Conservation (phyloP, 1,139 yeast species). For the Candida sp. region DNA sequence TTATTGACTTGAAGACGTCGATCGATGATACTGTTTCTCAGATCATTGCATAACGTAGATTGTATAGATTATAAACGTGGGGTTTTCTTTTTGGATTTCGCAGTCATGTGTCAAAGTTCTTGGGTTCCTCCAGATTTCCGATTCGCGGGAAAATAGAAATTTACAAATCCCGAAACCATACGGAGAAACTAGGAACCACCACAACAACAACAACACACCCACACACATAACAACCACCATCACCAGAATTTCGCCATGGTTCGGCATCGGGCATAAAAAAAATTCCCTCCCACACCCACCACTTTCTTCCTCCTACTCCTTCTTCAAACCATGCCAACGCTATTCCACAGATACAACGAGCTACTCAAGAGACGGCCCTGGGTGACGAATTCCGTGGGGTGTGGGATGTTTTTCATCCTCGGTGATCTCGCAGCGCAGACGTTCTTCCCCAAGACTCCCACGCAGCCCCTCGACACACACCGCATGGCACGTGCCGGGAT, state of each 20-base stretch:
- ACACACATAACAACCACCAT: not conserved
- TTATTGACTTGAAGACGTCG: slow-evolving; percentile 35
- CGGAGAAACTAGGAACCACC: not conserved
- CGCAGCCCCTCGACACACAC: not conserved
- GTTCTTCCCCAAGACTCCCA: slow-evolving; percentile 38
- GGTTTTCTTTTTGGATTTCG: no score
- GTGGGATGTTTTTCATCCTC: slow-evolving; percentile 68
- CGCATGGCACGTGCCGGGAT: slow-evolving; percentile 68
- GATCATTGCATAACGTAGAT: slow-evolving; percentile 17
- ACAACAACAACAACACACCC: no score
- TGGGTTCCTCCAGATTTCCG: not conserved
- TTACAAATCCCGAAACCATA: not conserved
- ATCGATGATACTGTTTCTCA: slow-evolving; percentile 47
- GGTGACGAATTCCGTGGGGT: slow-evolving; percentile 56
- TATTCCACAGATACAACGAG: slow-evolving; percentile 41
- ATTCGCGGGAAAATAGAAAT: not conserved
- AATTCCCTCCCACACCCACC: no score
- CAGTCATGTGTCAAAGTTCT: no score
- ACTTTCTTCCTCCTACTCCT: not conserved
- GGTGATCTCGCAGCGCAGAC: slow-evolving; percentile 81
- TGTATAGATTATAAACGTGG: no score
- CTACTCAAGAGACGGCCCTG: slow-evolving; percentile 53
- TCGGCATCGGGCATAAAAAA: no score
- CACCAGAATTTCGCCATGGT: not conserved
- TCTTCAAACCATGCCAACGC: slow-evolving; percentile 14